Evolutionary conservation across 805 yeast species (phyloP), one percentile per base, ranked within the genome.

Genomic region (Lipomyces lipofer): DNA sequence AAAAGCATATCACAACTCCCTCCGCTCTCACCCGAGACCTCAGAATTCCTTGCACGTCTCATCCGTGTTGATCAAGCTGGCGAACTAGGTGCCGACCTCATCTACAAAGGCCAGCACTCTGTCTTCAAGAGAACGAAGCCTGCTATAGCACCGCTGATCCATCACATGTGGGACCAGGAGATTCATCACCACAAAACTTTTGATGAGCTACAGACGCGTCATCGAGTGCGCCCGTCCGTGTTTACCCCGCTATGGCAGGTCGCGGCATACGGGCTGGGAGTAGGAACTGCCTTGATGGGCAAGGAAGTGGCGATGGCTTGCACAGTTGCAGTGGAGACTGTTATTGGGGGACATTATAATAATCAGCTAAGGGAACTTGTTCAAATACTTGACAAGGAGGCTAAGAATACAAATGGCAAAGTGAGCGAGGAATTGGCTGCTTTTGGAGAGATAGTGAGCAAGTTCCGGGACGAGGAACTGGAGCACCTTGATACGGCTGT

Each of bases 291-390:
- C 0, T 64, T 86, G 50, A 71, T 90, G 59, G 85, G 97, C 15
- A 88, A 89, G 66, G 97, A 92, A 68, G 97, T 96, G 1, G 98
- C 99, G 1, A 94, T 94, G 99, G 98, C 99, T 1, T 94, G 99
- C 69, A 94, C 99, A 0, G 98, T 91, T 56, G 98, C 98, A 0
- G 98, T 94, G 1, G 99, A 94, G 71, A 94, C 99, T 0, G 98
- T 94, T 4, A 94, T 94, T 69, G 99, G 99, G 1, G 87, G 88
- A 1, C 99, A 94, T 69, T 94, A 94, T 71, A 94, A 94, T 68
- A 84, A 83, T 58, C 99, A 94, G 69, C 74, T 94, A 61, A 76
- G 99, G 49, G 81, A 83, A 38, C 74, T 94, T 52, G 46, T 51
- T 8, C 24, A 32, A 28, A 32, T 59, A 35, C 29, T 57, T n/a